Evolutionary conservation across 176 grass and related monocot genomes (phyloP), one percentile per base, ranked within the genome.

Genomic region (Miscanthus lutarioriparius): DNA sequence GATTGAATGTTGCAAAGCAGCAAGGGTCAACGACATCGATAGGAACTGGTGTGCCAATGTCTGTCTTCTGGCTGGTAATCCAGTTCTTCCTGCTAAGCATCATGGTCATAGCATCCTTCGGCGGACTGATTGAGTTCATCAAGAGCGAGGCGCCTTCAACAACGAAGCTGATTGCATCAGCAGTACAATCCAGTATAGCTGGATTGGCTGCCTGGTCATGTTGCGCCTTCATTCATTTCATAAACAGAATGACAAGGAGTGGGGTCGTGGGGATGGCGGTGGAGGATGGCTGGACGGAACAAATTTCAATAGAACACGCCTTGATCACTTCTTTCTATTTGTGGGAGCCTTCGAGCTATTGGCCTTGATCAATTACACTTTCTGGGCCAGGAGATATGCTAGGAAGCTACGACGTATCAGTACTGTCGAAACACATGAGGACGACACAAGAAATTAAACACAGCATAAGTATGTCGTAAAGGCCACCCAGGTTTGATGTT

Each of bases 41-140:
- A 68, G 86, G 37, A 45, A 47, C 38, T 36, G 53, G 14, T 43
- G 85, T 70, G 69, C 85, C 84, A 0, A 80, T 91, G 80, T 88
- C 86, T 6, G 11, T 85, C 11, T 88, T 91, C 44, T 88, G 86
- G 86, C 53, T 85, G 48, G 75, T 79, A n/a, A 71, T 84, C 35
- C 86, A 88, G 28, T 91, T 91, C 70, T 88, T 88, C 69, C 71
- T 91, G 38, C 64, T 91, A 63, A 87, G 86, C 63, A 28, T 88
- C 71, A 84, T 91, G 84, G 86, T 88, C 5, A 11, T 35, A 38
- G 64, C 89, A 39, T 91, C 38, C 25, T 81, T 88, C 5, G 45
- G 37, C 3, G 86, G 89, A 5, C 63, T 91, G 8, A 2, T 58
- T 10, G 77, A 88, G 32, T 91, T 91, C 82, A 76, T 88, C 48